These are phyloP conservation scores for Crithidia brevicula DNA, from an alignment of 208 protist genomes.

Conservation along the genomic window DNA sequence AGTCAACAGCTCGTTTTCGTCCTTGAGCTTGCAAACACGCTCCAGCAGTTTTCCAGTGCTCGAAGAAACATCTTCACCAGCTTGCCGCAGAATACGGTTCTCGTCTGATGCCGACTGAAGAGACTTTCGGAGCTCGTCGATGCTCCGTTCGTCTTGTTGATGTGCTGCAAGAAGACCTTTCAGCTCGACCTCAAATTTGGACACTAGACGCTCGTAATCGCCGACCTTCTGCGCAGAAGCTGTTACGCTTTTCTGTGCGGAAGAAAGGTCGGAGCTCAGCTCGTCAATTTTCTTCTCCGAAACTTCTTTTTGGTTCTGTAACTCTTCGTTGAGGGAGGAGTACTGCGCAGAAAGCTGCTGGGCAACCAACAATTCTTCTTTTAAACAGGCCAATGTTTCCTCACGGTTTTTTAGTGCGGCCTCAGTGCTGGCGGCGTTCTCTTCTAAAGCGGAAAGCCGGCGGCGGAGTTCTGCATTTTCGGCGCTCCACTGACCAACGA, in stretches of 20 bases:
- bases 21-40: constrained; percentile 37
- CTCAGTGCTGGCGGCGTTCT: constrained; percentile 2
- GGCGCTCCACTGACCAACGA: constrained; percentile 77
- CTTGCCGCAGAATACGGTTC: constrained; percentile 22
- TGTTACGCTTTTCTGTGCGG: constrained; percentile 14
- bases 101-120: constrained; percentile 29
- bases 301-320: constrained; percentile 22
- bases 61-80: constrained; percentile 33
- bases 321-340: constrained; percentile 12
- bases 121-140: constrained; percentile 32
- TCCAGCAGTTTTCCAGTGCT: constrained; percentile 39
- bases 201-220: constrained; percentile 51
- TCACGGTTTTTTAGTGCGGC: constrained; percentile 20
- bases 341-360: constrained; percentile 39
- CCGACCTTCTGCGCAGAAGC: constrained; percentile 32
- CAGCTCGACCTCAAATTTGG: constrained; percentile 56
- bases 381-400: constrained; percentile 22
- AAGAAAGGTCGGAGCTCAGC: constrained; percentile 5
- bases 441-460: constrained; percentile 22
- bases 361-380: constrained; percentile 28
- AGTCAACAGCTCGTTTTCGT: constrained; percentile 28
- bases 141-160: constrained; percentile 24
- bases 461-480: constrained; percentile 51
- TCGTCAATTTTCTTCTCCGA: constrained; percentile 24
- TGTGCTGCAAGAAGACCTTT: constrained; percentile 26